These are phyloP conservation scores for Atalantia buxifolia DNA, from an alignment of 345 rosid genomes.

Conservation along the genomic window DNA sequence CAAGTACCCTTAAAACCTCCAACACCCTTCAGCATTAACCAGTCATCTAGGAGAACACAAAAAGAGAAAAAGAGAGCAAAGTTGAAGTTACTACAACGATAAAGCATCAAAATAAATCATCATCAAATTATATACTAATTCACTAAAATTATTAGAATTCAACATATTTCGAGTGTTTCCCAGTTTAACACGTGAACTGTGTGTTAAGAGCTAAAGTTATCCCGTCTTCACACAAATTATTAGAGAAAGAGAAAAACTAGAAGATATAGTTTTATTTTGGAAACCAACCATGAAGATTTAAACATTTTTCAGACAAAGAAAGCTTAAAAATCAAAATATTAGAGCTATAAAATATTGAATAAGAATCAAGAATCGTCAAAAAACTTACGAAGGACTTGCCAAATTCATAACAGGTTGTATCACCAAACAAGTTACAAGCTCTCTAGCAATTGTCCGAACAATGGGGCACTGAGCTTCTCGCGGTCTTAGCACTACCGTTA, in stretches of 20 bases:
- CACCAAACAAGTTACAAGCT: constrained; percentile 92
- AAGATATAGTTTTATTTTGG: not conserved
- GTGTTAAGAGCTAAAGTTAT: not conserved
- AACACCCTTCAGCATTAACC: not conserved
- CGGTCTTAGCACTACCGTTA: constrained; percentile 75
- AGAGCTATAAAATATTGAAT: not conserved
- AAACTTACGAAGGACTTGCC: constrained; percentile 80
- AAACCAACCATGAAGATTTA: not conserved
- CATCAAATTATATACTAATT: not conserved
- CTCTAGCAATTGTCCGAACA: constrained; percentile 89
- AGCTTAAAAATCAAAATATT: not conserved
- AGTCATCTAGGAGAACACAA: not conserved
- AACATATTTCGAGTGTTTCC: not conserved
- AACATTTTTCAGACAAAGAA: not conserved
- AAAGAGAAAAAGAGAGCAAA: not conserved
- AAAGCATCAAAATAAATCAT: not conserved
- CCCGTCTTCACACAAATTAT: not conserved
- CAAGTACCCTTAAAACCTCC: not conserved
- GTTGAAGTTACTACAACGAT: not conserved
- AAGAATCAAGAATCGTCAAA: constrained; percentile 1
- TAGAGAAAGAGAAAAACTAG: not conserved
- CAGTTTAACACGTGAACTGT: not conserved
- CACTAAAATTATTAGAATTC: not conserved
- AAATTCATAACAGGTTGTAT: constrained; percentile 84
- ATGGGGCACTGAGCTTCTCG: constrained; percentile 94